Evolutionary conservation across 208 protist species (phyloP), one percentile per base, ranked within the genome.

Genomic region (Acanthamoeba lenticulata): DNA sequence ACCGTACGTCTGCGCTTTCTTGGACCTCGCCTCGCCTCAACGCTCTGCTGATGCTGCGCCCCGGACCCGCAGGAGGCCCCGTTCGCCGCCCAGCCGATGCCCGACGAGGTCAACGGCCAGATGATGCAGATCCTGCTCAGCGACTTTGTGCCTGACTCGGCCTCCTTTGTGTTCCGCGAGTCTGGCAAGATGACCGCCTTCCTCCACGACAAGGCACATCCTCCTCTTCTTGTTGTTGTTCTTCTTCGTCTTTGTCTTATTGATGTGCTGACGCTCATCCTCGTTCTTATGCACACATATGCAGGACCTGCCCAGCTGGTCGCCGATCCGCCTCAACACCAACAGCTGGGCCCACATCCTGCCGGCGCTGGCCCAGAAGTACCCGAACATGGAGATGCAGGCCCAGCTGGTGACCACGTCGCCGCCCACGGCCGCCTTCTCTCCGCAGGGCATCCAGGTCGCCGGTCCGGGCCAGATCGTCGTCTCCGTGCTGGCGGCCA

Each of bases 121-220:
- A 88, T 88, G 77, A 57, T 88, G 77, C 77, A 88, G 77, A 60
- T 88, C 47, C 17, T 88, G 40, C 40, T 88, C 13, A 88, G 77
- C 38, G 34, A 88, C 24, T 88, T 52, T 36, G 77, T 57, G 0
- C 21, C 34, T 5, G 27, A 57, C 40, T 60, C 77, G 34, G 77
- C 77, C 47, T 19, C 21, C 11, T 57, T 29, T 7, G 77, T 88
- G 0, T 88, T 60, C 47, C 24, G 27, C 24, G 24, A 88, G 44
- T 47, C 77, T 29, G 77, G 77, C 40, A 57, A 60, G 24, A 27
- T 88, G 34, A 47, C 5, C 40, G 27, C 5, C 42, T n/a, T 38
- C 29, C 40, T 88, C 77, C 9, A n/a, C 6, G 77, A 88, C 47
- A 49, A 52, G 77, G 77, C 15, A 55, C 36, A 4, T 19, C 13